phyloP scores from a whole-genome alignment of 1,284 basidiomycete species.

The Gomphus sp. region DNA sequence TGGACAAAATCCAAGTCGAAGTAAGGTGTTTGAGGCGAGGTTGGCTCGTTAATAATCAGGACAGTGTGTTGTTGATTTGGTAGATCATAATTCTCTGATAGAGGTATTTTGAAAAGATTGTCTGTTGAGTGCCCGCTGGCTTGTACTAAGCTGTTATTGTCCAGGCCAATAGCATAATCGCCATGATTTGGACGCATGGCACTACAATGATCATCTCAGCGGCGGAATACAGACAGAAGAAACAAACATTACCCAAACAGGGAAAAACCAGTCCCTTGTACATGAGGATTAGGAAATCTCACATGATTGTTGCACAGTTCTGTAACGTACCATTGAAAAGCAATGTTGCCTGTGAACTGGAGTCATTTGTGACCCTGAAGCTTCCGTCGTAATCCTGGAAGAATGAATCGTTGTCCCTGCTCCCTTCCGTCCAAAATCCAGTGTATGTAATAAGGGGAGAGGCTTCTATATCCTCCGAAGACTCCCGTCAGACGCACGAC shows the following conservation, averaged over 20 bases:
- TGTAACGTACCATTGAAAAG: background rate
- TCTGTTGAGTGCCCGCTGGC: background rate
- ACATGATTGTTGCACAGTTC: background rate
- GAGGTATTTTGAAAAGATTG: background rate
- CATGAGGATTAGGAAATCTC: background rate
- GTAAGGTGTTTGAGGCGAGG: background rate
- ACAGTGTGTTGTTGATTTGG: background rate
- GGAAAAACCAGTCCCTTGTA: background rate
- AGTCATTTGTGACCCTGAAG: background rate
- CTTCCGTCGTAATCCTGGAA: background rate
- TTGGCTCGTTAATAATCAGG: background rate
- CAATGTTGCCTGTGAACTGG: background rate
- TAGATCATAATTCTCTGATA: background rate
- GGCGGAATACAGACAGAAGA: background rate
- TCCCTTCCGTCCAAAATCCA: background rate
- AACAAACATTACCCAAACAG: background rate
- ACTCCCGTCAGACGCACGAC: background rate
- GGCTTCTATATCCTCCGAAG: background rate
- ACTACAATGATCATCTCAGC: background rate
- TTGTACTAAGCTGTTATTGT: background rate
- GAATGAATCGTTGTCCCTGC: background rate
- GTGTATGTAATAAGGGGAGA: background rate
- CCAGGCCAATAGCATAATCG: background rate
- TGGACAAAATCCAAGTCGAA: constrained; percentile 7
- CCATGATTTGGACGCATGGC: constrained; percentile 4